Evolutionary conservation across 306 rosid species (phyloP).

Genomic region (Castanopsis chinensis): DNA sequence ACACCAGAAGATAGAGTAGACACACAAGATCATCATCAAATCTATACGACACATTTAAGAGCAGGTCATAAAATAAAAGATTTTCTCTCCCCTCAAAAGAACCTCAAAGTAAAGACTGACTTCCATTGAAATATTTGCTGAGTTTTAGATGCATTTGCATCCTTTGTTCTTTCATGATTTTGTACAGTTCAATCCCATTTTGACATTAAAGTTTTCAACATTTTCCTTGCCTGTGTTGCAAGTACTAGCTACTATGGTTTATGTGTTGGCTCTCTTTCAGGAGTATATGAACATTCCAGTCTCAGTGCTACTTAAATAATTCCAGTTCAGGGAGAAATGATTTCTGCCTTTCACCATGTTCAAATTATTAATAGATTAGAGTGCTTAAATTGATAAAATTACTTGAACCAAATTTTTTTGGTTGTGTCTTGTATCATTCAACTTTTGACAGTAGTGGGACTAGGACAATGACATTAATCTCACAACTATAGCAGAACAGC

Average conservation of each 20-base stretch:
- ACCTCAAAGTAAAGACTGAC: background rate
- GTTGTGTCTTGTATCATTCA: background rate
- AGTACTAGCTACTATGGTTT: too few relatives aligned
- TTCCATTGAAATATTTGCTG: background rate
- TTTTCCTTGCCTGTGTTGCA: background rate
- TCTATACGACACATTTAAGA: background rate
- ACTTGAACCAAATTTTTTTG: background rate
- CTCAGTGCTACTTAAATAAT: background rate
- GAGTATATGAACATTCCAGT: background rate
- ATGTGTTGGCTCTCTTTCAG: background rate
- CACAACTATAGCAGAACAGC: background rate
- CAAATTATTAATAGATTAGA: background rate
- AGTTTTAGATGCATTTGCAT: background rate
- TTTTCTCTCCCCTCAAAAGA: background rate
- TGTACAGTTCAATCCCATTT: background rate
- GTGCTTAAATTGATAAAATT: background rate
- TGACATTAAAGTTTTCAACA: background rate
- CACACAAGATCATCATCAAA: background rate
- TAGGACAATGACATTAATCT: background rate
- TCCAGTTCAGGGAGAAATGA: background rate
- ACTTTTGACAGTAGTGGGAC: background rate
- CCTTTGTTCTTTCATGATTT: background rate
- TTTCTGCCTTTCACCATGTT: background rate
- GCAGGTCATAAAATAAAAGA: too few relatives aligned
- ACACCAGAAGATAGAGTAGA: background rate